Base-by-base conservation (phyloP, 768 basidiomycete genomes). In the Leccinum boreale region DNA sequence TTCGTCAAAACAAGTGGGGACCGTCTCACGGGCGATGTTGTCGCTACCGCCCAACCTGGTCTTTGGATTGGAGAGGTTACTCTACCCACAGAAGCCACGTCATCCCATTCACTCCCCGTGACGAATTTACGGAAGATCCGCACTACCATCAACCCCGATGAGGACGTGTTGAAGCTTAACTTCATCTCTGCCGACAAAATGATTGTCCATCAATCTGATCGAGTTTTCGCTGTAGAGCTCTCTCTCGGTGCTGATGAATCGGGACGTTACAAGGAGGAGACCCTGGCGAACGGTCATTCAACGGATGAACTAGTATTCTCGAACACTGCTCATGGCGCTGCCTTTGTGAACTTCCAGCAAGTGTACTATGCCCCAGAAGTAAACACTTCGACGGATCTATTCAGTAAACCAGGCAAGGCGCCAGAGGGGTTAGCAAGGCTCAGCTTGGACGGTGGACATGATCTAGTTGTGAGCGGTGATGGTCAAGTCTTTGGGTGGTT, bases 391-490 rank as follows among this genome's bases (percentile, higher is more conserved):
- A 76, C 78, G 44, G 70, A 76, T 1, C 73, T 90, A 14, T 90
- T 86, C 87, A 85, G 86, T 49, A 86, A 83, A 63, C 88, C 88
- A 10, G 84, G 78, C 1, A 86, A 86, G 64, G 81, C 87, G 3
- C 85, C 87, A 2, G 75, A 76, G 28, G 83, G 83, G 3, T 67
- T 89, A 56, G 79, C 79, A 4, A 78, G 88, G 33, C 57, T 90
- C 57, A 89, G 88, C 63, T 64, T 87, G 61, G 87, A 90, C 67
- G 89, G 89, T 17, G 89, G 87, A 1, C 89, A 90, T 63, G 85
- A 86, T 65, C 67, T 90, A 36, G 77, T 82, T 2, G 85, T 81
- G 74, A 86, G 81, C 33, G 65, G 78, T 11, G 85, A 89, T 66
- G 88, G 89, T 17, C 81, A 77, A 54, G 83, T 75, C 31, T 55